These are phyloP conservation scores for Solanum corneliomulleri DNA, from an alignment of 257 asterid genomes.

Conservation along the genomic window DNA sequence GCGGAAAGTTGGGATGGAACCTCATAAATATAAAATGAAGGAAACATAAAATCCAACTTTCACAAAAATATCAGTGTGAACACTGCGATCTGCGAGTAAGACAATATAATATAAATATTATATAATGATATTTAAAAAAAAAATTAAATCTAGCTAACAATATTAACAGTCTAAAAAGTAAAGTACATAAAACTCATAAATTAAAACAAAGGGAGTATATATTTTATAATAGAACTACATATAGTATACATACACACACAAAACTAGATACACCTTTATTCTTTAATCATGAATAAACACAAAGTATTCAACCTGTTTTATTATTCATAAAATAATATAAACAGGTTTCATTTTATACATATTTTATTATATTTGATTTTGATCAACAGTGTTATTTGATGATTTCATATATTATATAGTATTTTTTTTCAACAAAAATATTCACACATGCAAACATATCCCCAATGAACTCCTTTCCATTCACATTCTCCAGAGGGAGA, in stretches of 20 bases:
- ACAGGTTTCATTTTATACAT: background rate
- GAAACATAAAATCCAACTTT: background rate
- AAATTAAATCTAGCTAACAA: background rate
- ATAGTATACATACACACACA: background rate
- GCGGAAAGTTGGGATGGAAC: background rate
- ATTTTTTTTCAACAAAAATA: background rate
- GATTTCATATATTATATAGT: background rate
- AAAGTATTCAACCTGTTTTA: background rate
- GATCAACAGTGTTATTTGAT: background rate
- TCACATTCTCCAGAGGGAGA: background rate
- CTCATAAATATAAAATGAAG: too few species aligned
- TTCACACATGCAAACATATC: background rate
- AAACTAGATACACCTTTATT: background rate
- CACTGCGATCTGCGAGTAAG: fast-evolving
- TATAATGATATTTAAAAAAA: fast-evolving
- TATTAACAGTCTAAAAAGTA: background rate
- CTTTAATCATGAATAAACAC: background rate
- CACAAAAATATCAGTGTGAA: background rate
- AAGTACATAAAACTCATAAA: background rate
- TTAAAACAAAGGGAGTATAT: background rate
- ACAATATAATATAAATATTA: too few species aligned
- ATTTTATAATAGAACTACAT: background rate
- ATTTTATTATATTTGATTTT: background rate
- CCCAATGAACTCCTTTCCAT: background rate
- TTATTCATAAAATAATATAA: too few species aligned